Conservation (phyloP, 2,329 filamentous ascomycete genomes). For the Elsinoe australis region DNA sequence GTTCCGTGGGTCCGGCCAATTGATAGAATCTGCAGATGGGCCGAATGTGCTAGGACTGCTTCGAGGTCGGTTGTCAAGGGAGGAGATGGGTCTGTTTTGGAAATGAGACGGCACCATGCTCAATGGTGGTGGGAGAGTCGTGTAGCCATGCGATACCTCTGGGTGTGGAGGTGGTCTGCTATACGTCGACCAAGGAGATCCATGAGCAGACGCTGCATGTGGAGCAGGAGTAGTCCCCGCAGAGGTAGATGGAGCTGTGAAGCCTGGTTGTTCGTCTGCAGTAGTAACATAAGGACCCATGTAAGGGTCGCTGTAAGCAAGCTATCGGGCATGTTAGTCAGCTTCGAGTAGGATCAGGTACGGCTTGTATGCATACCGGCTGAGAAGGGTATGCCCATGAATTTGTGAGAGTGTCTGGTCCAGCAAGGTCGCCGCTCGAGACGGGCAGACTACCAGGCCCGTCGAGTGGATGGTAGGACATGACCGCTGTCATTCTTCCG, state of each 20-base stretch:
- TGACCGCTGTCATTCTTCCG: slow-evolving; percentile 15
- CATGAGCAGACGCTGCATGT: slow-evolving; percentile 9
- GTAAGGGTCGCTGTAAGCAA: slow-evolving; percentile 29
- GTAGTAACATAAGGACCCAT: slow-evolving; percentile 31
- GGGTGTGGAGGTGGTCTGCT: not conserved
- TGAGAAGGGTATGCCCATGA: slow-evolving; percentile 2
- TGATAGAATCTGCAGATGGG: slow-evolving; percentile 31
- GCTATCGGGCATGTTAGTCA: slow-evolving; percentile 2
- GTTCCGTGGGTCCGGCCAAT: slow-evolving; percentile 33
- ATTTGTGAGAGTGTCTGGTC: slow-evolving; percentile 4
- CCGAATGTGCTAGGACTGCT: slow-evolving; percentile 40
- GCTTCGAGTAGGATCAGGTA: not conserved
- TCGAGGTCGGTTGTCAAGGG: slow-evolving; percentile 28
- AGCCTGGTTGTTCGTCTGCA: slow-evolving; percentile 24
- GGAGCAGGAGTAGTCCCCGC: slow-evolving; percentile 9
- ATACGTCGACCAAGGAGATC: slow-evolving; percentile 13
- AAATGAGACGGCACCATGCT: slow-evolving; percentile 10
- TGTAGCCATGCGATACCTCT: slow-evolving; percentile 12
- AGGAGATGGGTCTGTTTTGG: slow-evolving; percentile 17
- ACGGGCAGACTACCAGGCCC: slow-evolving; percentile 8
- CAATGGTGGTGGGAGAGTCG: slow-evolving; percentile 11
- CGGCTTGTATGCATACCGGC: not conserved
- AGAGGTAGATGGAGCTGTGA: slow-evolving; percentile 17
- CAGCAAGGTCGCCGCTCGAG: slow-evolving; percentile 6
- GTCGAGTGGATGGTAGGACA: slow-evolving; percentile 11